Evolutionary conservation across 768 basidiomycete species (phyloP).

Genomic region (Infundibulicybe gibba): DNA sequence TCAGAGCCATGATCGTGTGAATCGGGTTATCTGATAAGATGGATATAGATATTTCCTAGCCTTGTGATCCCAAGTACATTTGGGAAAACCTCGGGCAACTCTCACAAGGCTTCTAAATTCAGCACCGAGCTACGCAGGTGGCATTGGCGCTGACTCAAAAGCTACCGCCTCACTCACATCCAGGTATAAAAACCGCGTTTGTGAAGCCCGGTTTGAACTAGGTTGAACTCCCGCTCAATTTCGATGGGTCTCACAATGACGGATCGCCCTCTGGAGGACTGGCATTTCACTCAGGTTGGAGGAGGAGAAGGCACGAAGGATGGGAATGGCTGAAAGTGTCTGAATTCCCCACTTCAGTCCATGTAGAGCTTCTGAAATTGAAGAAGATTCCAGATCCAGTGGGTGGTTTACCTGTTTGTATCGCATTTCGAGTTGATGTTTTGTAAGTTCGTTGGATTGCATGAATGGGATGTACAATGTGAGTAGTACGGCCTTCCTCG

Average conservation of each 20-base stretch:
- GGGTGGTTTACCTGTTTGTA: constrained; percentile 18
- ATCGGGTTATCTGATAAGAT: too few species aligned
- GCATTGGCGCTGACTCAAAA: too few species aligned
- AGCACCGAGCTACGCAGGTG: too few species aligned
- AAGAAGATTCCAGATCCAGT: constrained; percentile 83
- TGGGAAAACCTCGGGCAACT: too few species aligned
- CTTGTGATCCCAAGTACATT: too few species aligned
- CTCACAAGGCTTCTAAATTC: too few species aligned
- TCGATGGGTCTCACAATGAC: not conserved
- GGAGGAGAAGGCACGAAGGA: constrained; percentile 55
- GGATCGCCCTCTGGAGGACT: constrained; percentile 33
- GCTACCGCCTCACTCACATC: too few species aligned
- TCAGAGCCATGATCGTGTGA: too few species aligned
- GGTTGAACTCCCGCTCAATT: not conserved
- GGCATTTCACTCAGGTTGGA: constrained; percentile 68
- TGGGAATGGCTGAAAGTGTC: constrained; percentile 67
- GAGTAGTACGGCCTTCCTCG: constrained; percentile 11
- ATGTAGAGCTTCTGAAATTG: constrained; percentile 76
- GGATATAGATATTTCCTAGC: too few species aligned
- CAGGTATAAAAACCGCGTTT: too few species aligned
- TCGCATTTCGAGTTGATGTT: not conserved
- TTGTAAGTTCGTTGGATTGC: constrained; percentile 64
- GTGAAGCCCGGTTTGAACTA: too few species aligned
- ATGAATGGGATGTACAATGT: constrained; percentile 94
- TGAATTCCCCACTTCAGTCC: constrained; percentile 80